Base-by-base conservation (phyloP, 768 basidiomycete genomes). In the Rhizopogon roseolus region DNA sequence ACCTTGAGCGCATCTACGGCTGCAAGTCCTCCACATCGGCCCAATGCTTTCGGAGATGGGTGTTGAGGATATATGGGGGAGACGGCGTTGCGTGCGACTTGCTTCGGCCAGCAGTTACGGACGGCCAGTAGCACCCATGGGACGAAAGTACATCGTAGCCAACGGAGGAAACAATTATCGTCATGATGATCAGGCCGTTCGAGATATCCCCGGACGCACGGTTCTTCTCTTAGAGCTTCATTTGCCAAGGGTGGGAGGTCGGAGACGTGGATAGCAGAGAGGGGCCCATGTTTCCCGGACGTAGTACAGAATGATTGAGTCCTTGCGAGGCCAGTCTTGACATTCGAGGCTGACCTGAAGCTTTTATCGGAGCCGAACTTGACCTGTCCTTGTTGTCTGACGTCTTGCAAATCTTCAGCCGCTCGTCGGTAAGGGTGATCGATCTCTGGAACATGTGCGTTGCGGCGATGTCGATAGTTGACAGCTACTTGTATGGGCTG, bases 161-260 rank as follows among this genome's bases (percentile, higher is more conserved):
- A 5, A 14, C 19, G 14, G 34, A 36, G 34, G 22, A 19, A 22
- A 25, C 14, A 9, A 25, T 36, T 14, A 8, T 34, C 34, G 17
- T 22, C 22, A 22, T 22, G 22, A 22, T 28, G 57, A 49, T 44
- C 6, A 41, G 62, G 63, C 45, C 58, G 53, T 53, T 54, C 62
- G 41, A 65, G 16, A 55, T 67, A 69, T 16, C 67, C 67, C 50
- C 57, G 57, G 50, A 42, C 37, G 44, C 63, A 69, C 3, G 69
- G 55, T 44, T 69, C 67, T 48, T 69, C 57, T 50, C 53, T 67
- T 50, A 69, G 49, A 9, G n/a, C 34, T 48, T 69, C 55, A 17
- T 67, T 67, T 1, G 67, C 67, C 32, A 69, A 48, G 9, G 65
- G 66, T 0, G 58, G 58, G 27, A 67, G 57, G 57, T 49, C 44